Evolutionary conservation across 2,329 filamentous ascomycete species (phyloP), one percentile per base, ranked within the genome.

Genomic region (Apiospora phragmitis): DNA sequence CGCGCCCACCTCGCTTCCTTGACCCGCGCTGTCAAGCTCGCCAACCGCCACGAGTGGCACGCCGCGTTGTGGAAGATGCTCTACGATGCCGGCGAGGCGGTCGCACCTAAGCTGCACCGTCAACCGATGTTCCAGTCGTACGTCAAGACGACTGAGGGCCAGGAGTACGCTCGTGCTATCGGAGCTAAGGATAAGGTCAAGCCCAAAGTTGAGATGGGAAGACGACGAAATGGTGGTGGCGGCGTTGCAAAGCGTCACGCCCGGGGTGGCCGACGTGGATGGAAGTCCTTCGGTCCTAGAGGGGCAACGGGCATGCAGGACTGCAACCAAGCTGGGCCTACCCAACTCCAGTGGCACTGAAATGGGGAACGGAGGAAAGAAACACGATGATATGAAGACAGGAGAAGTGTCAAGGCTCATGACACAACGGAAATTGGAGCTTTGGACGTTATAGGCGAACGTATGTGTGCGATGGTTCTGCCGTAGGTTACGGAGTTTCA

Each of bases 11-110:
- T 67, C 18, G 42, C 65, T 5, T 67, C 65, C 42, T 21, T 67
- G 8, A 47, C 21, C 24, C 65, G 65, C 24, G 65, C 65, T 9
- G 65, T 67, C 7, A 67, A 47, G 26, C 26, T 67, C 6, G 41
- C 65, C 42, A 43, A 67, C 65, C 65, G 65, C 26, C 42, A 67
- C 42, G 42, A 47, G 42, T 47, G 65, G 65, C 65, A 67, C 42
- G 65, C 65, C 18, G 42, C 26, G 16, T 8, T 67, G 26, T 67
- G 65, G 65, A 67, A 67, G 65, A 32, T 67, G 41, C 65, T 67
- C 26, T 67, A 67, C 26, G 65, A 67, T 47, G 42, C 42, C 3
- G 65, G 65, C 26, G 65, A 43, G 18, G 65, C 42, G 1, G 42
- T 67, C 24, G 42, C 42, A 18, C 65, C 42, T 26, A 41, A 47